Evolutionary conservation across 805 yeast genomes (phyloP).

Genomic region (Wickerhamiella vanderwaltii): DNA sequence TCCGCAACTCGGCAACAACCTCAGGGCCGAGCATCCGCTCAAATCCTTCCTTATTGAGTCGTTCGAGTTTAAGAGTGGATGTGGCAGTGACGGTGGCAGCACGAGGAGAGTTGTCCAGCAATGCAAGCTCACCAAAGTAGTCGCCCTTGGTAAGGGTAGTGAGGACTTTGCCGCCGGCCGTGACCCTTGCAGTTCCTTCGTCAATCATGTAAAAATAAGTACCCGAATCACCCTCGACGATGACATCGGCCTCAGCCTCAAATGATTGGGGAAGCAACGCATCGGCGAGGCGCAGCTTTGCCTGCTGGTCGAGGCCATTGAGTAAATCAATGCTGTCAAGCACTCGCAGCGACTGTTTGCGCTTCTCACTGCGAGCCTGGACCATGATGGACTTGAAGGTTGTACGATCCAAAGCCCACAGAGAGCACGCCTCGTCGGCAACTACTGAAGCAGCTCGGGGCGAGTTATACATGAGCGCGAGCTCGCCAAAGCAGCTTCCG

Average conservation of each 20-base stretch:
- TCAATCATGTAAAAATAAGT: constrained; percentile 65
- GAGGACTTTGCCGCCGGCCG: constrained; percentile 44
- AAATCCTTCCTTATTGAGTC: constrained; percentile 83
- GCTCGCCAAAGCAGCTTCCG: constrained; percentile 90
- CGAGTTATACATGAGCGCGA: constrained; percentile 93
- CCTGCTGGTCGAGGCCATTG: constrained; percentile 57
- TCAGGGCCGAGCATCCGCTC: constrained; percentile 81
- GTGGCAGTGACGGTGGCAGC: constrained; percentile 83
- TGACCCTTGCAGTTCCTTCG: constrained; percentile 70
- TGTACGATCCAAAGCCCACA: constrained; percentile 89
- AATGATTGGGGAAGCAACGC: constrained; percentile 73
- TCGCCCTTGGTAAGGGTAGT: constrained; percentile 62
- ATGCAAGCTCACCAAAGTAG: constrained; percentile 93
- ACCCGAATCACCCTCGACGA: constrained; percentile 77
- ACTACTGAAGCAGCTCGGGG: constrained; percentile 94
- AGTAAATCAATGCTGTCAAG: constrained; percentile 77
- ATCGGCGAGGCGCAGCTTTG: constrained; percentile 86
- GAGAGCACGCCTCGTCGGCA: constrained; percentile 55
- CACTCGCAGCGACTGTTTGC: constrained; percentile 81
- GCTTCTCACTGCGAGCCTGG: constrained; percentile 82
- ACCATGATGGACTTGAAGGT: constrained; percentile 85
- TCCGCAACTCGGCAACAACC: constrained; percentile 74
- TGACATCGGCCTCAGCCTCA: constrained; percentile 59
- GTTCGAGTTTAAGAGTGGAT: constrained; percentile 72
- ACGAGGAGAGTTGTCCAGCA: constrained; percentile 82